A percentile compares a stretch with the other conserved stretches of the same genome.
Evolutionary conservation across 768 basidiomycete species (phyloP).

Genomic region (Lentinula guzmanii): DNA sequence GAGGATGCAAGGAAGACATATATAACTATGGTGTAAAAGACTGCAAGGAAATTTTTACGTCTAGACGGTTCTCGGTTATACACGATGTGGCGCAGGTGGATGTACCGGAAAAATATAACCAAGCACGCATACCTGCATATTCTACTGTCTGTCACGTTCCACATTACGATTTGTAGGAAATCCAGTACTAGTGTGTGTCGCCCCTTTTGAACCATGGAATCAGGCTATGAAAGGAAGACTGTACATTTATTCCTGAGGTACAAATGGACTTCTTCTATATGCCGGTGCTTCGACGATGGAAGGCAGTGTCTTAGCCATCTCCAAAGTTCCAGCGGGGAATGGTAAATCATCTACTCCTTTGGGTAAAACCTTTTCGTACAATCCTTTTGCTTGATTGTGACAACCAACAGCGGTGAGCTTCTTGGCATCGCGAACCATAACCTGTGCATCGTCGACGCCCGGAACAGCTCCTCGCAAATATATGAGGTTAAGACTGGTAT

Average conservation of each 20-base stretch:
- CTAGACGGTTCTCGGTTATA: too few species aligned
- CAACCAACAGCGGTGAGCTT: constrained; percentile 57
- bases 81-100: too few species aligned
- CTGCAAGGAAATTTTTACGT: too few species aligned
- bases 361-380: constrained; percentile 73
- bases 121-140: too few species aligned
- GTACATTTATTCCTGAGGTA: constrained; percentile 53
- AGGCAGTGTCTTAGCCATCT: constrained; percentile 64
- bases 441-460: constrained; percentile 83
- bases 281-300: constrained; percentile 66
- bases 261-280: constrained; percentile 72
- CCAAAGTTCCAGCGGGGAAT: constrained; percentile 84
- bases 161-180: too few species aligned
- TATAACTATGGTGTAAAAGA: too few species aligned
- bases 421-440: constrained; percentile 83
- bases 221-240: too few species aligned
- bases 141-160: too few species aligned
- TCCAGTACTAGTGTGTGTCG: too few species aligned
- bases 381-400: constrained; percentile 63
- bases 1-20: too few species aligned
- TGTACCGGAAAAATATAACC: too few species aligned
- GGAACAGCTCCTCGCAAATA: constrained; percentile 92
- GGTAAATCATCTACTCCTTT: constrained; percentile 82
- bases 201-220: too few species aligned
- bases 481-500: constrained; percentile 78